phyloP scores from a whole-genome alignment of 208 protist species.

The Histomonas meleagridis region DNA sequence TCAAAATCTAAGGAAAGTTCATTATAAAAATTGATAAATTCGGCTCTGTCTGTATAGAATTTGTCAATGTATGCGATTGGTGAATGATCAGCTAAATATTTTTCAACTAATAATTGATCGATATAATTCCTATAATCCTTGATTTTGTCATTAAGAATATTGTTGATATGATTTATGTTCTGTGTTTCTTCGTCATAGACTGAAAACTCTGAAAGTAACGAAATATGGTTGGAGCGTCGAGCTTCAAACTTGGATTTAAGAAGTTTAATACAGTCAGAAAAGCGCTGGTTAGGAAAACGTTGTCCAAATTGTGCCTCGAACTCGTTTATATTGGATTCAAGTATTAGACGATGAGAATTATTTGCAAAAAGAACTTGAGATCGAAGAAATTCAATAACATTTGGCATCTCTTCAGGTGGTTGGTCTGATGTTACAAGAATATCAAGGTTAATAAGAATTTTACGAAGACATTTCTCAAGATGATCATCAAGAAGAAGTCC shows the following conservation, averaged over 20 bases:
- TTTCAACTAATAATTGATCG: neutral
- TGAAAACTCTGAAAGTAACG: neutral
- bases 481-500: neutral
- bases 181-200: neutral
- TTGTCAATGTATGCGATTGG: neutral
- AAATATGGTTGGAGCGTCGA: neutral
- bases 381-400: neutral
- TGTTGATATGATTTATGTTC: neutral
- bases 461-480: neutral
- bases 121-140: neutral
- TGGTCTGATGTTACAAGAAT: neutral
- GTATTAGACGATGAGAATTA: neutral
- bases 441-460: constrained; percentile 19
- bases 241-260: neutral
- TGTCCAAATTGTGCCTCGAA: neutral
- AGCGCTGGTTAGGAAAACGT: too few species aligned
- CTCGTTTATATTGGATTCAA: neutral
- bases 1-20: neutral
- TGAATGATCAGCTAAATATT: neutral
- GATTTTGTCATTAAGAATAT: neutral
- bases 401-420: neutral
- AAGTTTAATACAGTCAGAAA: neutral
- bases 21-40: neutral
- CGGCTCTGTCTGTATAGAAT: neutral
- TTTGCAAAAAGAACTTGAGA: neutral